Conservation (phyloP, 176 grass and related monocot genomes). For the Oryza australiensis region DNA sequence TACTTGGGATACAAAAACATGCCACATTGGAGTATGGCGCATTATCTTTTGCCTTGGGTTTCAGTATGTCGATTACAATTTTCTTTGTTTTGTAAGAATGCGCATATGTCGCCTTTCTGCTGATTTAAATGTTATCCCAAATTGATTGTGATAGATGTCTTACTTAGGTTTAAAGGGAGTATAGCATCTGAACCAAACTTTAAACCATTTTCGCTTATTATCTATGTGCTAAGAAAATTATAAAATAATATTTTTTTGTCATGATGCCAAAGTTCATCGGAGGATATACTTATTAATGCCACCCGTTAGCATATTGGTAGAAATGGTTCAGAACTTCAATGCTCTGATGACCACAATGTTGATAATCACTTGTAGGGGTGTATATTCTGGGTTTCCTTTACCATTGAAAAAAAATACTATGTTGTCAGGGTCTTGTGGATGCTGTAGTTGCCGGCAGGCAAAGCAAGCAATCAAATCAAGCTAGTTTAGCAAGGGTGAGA, state of each 20-base stretch:
- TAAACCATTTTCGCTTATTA: not conserved
- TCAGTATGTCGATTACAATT: not conserved
- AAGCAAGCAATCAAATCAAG: not conserved
- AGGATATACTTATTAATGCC: not conserved
- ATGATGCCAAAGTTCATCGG: not conserved
- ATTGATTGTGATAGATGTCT: not conserved
- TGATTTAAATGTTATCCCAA: not conserved
- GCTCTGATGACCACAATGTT: not conserved
- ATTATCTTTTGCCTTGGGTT: not conserved
- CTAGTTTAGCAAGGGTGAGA: not conserved
- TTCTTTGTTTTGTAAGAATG: not conserved
- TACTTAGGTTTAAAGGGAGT: not conserved
- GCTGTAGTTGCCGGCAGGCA: not conserved
- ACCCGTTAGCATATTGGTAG: not conserved
- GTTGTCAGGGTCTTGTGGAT: not conserved
- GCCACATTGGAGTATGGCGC: not conserved
- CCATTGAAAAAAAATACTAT: not conserved
- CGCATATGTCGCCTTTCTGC: not conserved
- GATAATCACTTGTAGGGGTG: not conserved
- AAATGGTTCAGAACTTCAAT: not conserved
- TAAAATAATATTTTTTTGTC: not conserved
- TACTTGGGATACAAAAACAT: not conserved
- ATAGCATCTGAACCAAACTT: not conserved
- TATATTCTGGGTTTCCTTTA: not conserved
- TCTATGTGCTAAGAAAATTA: not conserved